A percentile compares a stretch with the other conserved stretches of the same genome.
Conservation (phyloP, 2,329 filamentous ascomycete genomes). For the Furcasterigmium sp. region DNA sequence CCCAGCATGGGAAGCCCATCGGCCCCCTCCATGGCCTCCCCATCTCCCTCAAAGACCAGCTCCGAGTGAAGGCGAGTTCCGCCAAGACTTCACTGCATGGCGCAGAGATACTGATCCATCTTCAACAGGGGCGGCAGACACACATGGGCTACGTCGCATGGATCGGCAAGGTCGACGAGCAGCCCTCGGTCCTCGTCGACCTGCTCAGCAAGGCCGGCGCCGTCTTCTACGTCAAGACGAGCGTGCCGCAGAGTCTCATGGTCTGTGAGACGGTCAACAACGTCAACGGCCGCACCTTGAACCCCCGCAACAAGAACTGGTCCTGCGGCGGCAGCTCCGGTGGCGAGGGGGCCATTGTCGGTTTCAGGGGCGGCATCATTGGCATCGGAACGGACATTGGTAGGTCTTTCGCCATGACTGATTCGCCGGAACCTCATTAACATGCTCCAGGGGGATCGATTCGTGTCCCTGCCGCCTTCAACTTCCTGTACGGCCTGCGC, state of each 20-base stretch:
- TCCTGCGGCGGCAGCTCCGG: slow-evolving; percentile 29
- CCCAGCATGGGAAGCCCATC: slow-evolving; percentile 31
- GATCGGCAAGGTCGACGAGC: slow-evolving; percentile 22
- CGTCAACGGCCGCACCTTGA: slow-evolving; percentile 26
- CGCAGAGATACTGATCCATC: not conserved
- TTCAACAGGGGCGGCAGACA: slow-evolving; percentile 38
- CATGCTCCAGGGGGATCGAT: slow-evolving; percentile 18
- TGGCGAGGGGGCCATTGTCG: slow-evolving; percentile 28
- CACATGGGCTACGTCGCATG: slow-evolving; percentile 29
- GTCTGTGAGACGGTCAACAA: slow-evolving; percentile 25
- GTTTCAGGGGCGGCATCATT: slow-evolving; percentile 23
- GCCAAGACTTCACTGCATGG: not conserved
- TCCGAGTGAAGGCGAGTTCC: slow-evolving; percentile 21
- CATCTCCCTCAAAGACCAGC: slow-evolving; percentile 43
- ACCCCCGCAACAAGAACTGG: slow-evolving; percentile 25
- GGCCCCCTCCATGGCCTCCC: slow-evolving; percentile 61
- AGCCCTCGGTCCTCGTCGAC: slow-evolving; percentile 21
- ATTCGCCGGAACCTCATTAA: slow-evolving; percentile 9
- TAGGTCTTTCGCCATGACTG: not conserved
- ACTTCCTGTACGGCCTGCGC: slow-evolving; percentile 22
- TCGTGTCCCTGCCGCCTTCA: slow-evolving; percentile 24
- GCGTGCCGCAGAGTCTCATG: slow-evolving; percentile 15
- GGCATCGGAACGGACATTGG: slow-evolving; percentile 31
- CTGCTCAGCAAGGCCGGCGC: slow-evolving; percentile 23
- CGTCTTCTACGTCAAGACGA: slow-evolving; percentile 13